Conservation (phyloP, 148 eudicot species). For the Vaccinium corymbosum region DNA sequence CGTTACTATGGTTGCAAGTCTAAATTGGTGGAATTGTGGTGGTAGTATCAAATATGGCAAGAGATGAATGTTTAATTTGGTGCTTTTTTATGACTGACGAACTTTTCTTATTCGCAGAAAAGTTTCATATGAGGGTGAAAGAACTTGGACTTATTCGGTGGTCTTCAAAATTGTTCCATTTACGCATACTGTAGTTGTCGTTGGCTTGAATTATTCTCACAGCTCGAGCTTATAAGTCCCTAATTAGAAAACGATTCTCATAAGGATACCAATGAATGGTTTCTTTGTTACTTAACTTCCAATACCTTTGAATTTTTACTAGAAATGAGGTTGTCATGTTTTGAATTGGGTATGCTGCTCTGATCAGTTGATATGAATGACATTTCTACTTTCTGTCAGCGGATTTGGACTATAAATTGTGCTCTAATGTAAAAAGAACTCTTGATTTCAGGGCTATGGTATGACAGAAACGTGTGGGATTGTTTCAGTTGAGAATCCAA, state of each 20-base stretch:
- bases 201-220: background rate
- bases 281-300: background rate
- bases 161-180: background rate
- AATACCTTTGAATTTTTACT: background rate
- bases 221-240: background rate
- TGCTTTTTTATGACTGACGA: background rate
- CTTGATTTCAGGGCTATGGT: slow-evolving; percentile 68
- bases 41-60: background rate
- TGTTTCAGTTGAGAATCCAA: slow-evolving; percentile 48
- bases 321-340: background rate
- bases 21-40: background rate
- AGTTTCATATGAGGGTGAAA: background rate
- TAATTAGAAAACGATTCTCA: background rate
- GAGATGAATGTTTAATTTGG: too few relatives aligned
- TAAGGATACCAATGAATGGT: background rate
- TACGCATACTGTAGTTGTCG: background rate
- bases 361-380: background rate
- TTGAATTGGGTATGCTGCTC: background rate
- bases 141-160: background rate
- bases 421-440: slow-evolving; percentile 9
- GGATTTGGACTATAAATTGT: background rate
- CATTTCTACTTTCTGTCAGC: background rate
- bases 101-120: background rate
- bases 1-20: background rate
- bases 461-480: slow-evolving; percentile 86